phyloP scores from a whole-genome alignment of 2,329 filamentous ascomycete genomes.

The Fusarium sp. region DNA sequence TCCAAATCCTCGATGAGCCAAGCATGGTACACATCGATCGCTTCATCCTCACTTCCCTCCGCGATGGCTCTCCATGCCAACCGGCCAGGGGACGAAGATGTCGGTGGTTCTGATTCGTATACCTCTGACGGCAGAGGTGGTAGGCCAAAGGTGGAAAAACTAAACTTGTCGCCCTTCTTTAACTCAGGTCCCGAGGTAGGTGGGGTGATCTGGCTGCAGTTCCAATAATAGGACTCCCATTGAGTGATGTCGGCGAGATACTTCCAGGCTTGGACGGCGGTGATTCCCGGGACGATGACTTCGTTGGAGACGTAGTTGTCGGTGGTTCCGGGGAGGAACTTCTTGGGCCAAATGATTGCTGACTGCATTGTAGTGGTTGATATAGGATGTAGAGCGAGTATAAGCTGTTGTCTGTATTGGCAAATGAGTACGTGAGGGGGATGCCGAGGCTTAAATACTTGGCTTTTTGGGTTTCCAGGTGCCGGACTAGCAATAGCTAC shows the following conservation, averaged over 20 bases:
- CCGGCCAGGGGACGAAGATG: conserved; percentile 30
- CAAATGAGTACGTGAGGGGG: no score
- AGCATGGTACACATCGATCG: conserved; percentile 49
- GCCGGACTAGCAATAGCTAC: no score
- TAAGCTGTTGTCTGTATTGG: no score
- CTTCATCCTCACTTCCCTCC: conserved; percentile 33
- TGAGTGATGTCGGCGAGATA: conserved; percentile 45
- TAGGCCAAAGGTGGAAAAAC: conserved; percentile 48
- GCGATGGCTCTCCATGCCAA: conserved; percentile 47
- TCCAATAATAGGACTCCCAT: conserved; percentile 50
- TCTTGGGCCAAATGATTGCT: conserved; percentile 46
- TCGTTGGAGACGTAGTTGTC: conserved; percentile 53
- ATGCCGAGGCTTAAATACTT: no score
- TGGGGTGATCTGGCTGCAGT: conserved; percentile 40
- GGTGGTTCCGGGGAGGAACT: conserved; percentile 49
- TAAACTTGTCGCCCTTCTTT: conserved; percentile 47
- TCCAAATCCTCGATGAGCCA: conserved; percentile 50
- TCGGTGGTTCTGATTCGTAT: conserved; percentile 42
- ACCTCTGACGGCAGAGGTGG: conserved; percentile 33
- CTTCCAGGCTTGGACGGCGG: conserved; percentile 46
- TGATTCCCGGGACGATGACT: conserved; percentile 47
- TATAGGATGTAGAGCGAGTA: no score
- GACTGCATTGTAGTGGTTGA: not conserved
- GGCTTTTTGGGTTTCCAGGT: no score
- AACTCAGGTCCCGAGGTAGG: conserved; percentile 45